These are phyloP conservation scores for Takakia lepidozioides DNA, from an alignment of 225 moss, liverwort and hornwort genomes.

Conservation along the genomic window DNA sequence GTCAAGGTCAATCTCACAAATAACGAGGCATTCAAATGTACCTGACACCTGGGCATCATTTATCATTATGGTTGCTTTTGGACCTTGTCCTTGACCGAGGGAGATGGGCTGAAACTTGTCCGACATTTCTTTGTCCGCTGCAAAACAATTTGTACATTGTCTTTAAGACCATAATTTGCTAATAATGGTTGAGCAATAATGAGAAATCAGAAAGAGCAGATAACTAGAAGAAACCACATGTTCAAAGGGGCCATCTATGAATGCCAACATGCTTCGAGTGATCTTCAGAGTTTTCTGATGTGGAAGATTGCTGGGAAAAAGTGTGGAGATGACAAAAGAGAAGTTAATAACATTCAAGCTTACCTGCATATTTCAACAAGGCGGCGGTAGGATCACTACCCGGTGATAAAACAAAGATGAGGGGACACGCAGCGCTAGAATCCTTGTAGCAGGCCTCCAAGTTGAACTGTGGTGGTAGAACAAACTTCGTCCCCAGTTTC, in stretches of 20 bases:
- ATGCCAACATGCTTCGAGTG: too few relatives aligned
- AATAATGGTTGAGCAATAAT: too few relatives aligned
- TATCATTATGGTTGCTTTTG: constrained; percentile 75
- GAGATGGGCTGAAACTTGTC: constrained; percentile 82
- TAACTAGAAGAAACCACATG: too few relatives aligned
- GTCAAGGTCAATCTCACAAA: too few relatives aligned
- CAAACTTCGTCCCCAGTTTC: constrained; percentile 68
- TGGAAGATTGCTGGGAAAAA: too few relatives aligned
- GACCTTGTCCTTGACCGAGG: constrained; percentile 93
- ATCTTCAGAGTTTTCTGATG: too few relatives aligned
- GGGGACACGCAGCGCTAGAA: constrained; percentile 70
- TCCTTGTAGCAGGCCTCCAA: constrained; percentile 76
- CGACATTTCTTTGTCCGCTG: constrained; percentile 78
- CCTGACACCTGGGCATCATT: constrained; percentile 71
- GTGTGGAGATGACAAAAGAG: too few relatives aligned
- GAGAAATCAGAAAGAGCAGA: too few relatives aligned
- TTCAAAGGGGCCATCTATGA: too few relatives aligned
- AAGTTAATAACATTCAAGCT: too few relatives aligned
- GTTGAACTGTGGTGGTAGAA: constrained; percentile 72
- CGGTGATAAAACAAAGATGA: constrained; percentile 83
- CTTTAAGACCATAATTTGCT: too few relatives aligned
- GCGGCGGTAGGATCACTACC: constrained; percentile 91
- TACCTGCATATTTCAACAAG: constrained; percentile 62
- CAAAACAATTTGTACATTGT: constrained; percentile 8
- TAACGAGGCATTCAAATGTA: too few relatives aligned